Evolutionary conservation across 345 rosid genomes (phyloP).

Genomic region (Salix arbutifolia): DNA sequence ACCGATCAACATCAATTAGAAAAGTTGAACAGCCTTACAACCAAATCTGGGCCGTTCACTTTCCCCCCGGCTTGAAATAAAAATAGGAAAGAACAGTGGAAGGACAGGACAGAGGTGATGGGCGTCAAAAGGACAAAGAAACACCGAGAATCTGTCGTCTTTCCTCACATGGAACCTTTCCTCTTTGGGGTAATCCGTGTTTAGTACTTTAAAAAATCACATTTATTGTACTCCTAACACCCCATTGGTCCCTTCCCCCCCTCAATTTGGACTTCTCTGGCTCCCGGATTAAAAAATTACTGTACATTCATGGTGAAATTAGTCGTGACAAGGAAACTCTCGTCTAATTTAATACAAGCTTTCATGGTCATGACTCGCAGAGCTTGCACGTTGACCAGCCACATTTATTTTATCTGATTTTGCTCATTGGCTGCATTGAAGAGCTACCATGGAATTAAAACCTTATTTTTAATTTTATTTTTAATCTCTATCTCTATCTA

Average conservation of each 20-base stretch:
- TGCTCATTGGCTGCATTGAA: neutral
- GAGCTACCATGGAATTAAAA: neutral
- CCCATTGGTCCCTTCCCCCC: neutral
- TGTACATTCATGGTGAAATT: neutral
- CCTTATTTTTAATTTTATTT: accelerated
- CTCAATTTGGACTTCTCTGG: neutral
- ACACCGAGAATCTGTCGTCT: neutral
- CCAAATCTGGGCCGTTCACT: slow-evolving; percentile 36
- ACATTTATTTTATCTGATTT: neutral
- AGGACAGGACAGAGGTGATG: neutral
- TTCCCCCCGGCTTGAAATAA: neutral
- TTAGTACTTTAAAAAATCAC: neutral
- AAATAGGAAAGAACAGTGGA: neutral
- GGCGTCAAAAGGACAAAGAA: neutral
- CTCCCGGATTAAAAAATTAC: neutral
- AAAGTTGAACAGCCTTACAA: neutral
- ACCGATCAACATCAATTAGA: neutral
- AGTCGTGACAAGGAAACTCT: neutral
- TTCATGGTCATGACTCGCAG: neutral
- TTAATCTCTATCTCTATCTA: neutral
- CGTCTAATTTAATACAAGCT: neutral
- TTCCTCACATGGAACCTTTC: slow-evolving; percentile 30
- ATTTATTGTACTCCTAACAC: neutral
- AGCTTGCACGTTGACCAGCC: neutral
- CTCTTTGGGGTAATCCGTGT: slow-evolving; percentile 13